These are phyloP conservation scores for Amanita muscaria DNA, from an alignment of 768 basidiomycete species.

Conservation along the genomic window DNA sequence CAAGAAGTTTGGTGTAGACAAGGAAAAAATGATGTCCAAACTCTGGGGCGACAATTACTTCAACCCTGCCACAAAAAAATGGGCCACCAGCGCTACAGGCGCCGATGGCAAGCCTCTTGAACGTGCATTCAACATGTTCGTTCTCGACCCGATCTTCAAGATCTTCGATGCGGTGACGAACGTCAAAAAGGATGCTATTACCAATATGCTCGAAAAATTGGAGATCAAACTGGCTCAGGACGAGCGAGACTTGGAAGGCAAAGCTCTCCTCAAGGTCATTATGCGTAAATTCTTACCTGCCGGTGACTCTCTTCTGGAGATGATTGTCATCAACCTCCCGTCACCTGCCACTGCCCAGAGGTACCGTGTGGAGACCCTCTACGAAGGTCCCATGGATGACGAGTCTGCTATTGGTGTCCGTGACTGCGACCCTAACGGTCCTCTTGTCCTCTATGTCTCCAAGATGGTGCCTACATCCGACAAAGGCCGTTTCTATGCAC, in stretches of 20 bases:
- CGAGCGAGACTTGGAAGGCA: constrained; percentile 92
- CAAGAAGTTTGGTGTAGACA: constrained; percentile 98
- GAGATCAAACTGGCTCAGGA: constrained; percentile 82
- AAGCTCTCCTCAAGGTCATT: constrained; percentile 90
- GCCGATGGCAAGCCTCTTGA: constrained; percentile 88
- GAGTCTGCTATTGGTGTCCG: constrained; percentile 98
- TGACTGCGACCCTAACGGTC: constrained; percentile 94
- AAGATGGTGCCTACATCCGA: constrained; percentile 99
- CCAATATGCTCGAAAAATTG: constrained; percentile 88
- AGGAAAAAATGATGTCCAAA: constrained; percentile 95
- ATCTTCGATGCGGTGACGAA: constrained; percentile 99
- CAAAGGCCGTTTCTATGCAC: constrained; percentile 99
- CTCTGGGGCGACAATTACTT: constrained; percentile 99
- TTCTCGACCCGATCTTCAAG: constrained; percentile 98
- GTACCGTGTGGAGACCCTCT: constrained; percentile 98
- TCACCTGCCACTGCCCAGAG: constrained; percentile 95
- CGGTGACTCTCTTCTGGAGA: constrained; percentile 96
- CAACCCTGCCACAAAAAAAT: constrained; percentile 94
- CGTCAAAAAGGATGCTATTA: constrained; percentile 90
- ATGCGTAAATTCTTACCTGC: constrained; percentile 99
- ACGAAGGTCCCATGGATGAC: constrained; percentile 99
- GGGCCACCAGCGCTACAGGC: constrained; percentile 71
- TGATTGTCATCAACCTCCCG: constrained; percentile 99
- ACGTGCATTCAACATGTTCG: constrained; percentile 97
- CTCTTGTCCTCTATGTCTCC: constrained; percentile 96